These are phyloP conservation scores for Xylaria multiplex DNA, from an alignment of 2,329 filamentous ascomycete species.

Conservation along the genomic window DNA sequence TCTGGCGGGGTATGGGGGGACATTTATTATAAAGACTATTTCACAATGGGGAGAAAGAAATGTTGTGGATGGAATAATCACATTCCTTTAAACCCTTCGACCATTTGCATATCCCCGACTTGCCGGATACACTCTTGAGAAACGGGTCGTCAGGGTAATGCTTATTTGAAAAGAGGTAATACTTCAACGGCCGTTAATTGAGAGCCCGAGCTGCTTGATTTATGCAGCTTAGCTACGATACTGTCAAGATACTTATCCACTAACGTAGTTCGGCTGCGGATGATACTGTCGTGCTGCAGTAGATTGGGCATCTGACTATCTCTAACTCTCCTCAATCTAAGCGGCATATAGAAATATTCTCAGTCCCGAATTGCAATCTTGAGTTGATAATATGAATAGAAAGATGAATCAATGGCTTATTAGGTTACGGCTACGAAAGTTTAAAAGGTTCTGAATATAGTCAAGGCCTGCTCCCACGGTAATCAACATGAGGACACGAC, in stretches of 20 bases:
- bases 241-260: constrained; percentile 4
- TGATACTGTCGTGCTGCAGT: constrained; percentile 1
- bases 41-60: neutral
- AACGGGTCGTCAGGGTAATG: neutral
- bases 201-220: neutral
- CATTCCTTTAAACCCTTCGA: too few species aligned
- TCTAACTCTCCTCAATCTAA: neutral
- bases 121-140: neutral
- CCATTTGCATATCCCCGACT: neutral
- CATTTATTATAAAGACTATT: too few species aligned
- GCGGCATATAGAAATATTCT: neutral
- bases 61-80: neutral
- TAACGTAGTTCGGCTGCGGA: neutral
- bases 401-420: neutral
- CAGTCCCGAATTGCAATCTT: neutral
- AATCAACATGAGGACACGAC: neutral
- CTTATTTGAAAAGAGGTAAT: constrained; percentile 1
- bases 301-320: constrained; percentile 19
- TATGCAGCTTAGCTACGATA: neutral
- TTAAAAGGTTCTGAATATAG: constrained; percentile 2
- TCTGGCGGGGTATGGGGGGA: too few species aligned
- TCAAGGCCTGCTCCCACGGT: neutral
- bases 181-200: neutral
- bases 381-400: constrained; percentile 7
- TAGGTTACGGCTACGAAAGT: neutral